Evolutionary conservation across 1,139 yeast species (phyloP), one percentile per base, ranked within the genome.

Genomic region (Candida sp.): DNA sequence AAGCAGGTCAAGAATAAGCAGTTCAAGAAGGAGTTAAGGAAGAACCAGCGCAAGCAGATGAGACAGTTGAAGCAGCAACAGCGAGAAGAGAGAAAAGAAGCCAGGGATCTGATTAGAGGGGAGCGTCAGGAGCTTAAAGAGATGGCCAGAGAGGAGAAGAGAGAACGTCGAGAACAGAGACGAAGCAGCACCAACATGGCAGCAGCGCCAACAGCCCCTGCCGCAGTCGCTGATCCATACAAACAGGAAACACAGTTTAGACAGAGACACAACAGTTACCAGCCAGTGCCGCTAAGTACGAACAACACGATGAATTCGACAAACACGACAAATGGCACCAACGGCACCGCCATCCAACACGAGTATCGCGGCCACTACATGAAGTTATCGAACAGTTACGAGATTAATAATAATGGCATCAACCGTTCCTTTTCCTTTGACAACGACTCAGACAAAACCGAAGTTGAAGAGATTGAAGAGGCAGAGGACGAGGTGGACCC

Each of bases 1-100:
- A 61, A 68, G 38, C 68, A 72, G 31, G 81, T 80, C 39, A 76
- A 75, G 54, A 66, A 66, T 50, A 64, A 63, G 30, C 52, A 42
- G 33, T 47, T 44, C 22, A 53, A 49, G 47, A 49, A 38, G 11
- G 57, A 42, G 27, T 41, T 44, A 40, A 40, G 42, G 26, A 42
- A 35, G 23, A 43, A 42, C 32, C 50, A 49, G 46, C 47, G 34
- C 44, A 47, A 23, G 48, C 42, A 38, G 23, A 5, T 38, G 48
- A 45, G 42, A 33, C 17, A 54, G 45, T 41, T 44, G 23, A 41
- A 45, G 32, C 28, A 43, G 54, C 52, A 32, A 52, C 53, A 38
- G 55, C 53, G 48, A 37, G 46, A 47, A 28, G 47, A 44, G 37
- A 28, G 39, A 35, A 46, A 47, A 33, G 51, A 49, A 32, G 39